These are phyloP conservation scores for Pichia occidentalis DNA, from an alignment of 805 yeast genomes.

Conservation along the genomic window DNA sequence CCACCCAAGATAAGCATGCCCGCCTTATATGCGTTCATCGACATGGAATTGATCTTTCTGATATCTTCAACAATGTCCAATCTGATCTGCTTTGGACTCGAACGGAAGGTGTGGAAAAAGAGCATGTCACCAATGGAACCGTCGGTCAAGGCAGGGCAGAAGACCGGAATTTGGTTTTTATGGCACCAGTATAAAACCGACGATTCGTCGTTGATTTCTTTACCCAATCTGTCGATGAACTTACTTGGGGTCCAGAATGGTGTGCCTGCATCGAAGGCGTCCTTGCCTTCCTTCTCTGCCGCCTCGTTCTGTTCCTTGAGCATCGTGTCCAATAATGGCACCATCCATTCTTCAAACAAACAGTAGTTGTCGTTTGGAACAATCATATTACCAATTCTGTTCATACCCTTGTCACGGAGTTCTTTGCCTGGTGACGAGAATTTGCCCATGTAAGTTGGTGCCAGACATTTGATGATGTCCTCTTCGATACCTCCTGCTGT, in stretches of 20 bases:
- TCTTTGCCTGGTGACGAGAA: slow-evolving; percentile 73
- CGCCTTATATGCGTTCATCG: slow-evolving; percentile 90
- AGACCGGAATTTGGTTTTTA: slow-evolving; percentile 91
- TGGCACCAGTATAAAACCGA: slow-evolving; percentile 98
- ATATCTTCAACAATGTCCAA: slow-evolving; percentile 93
- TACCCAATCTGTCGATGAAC: slow-evolving; percentile 87
- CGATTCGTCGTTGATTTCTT: slow-evolving; percentile 88
- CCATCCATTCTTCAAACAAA: slow-evolving; percentile 97
- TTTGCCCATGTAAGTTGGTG: slow-evolving; percentile 94
- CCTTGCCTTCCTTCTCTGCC: slow-evolving; percentile 46
- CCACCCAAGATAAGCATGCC: slow-evolving; percentile 98
- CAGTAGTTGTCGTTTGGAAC: slow-evolving; percentile 98
- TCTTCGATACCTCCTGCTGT: slow-evolving; percentile 98
- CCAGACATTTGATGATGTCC: slow-evolving; percentile 91
- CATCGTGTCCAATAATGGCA: slow-evolving; percentile 83
- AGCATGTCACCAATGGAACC: slow-evolving; percentile 99
- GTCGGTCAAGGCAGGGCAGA: slow-evolving; percentile 96
- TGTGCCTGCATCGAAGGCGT: slow-evolving; percentile 56
- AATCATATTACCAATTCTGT: slow-evolving; percentile 92
- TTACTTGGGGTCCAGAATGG: slow-evolving; percentile 93
- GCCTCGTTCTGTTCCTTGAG: slow-evolving; percentile 80
- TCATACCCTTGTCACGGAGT: slow-evolving; percentile 91
- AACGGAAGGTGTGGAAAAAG: slow-evolving; percentile 94
- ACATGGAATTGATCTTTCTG: slow-evolving; percentile 81
- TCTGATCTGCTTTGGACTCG: slow-evolving; percentile 84